phyloP scores from a whole-genome alignment of 306 rosid genomes.

The Inga laurina region DNA sequence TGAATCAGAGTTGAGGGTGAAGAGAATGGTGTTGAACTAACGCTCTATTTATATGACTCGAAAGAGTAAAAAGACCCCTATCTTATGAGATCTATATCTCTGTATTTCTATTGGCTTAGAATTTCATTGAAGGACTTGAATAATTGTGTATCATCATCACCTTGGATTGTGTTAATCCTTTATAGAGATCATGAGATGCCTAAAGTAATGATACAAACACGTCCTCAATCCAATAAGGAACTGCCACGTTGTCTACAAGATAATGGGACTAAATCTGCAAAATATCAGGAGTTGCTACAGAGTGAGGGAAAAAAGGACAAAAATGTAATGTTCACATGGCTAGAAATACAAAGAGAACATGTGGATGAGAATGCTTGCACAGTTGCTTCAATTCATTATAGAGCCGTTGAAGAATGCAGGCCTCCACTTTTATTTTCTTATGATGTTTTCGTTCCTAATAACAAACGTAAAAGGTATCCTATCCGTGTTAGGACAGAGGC shows the following conservation, averaged over 20 bases:
- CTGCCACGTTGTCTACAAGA: constrained; percentile 16
- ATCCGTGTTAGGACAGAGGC: no score
- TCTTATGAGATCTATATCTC: not conserved
- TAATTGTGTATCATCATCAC: not conserved
- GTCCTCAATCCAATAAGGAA: constrained; percentile 16
- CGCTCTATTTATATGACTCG: not conserved
- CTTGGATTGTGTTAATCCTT: not conserved
- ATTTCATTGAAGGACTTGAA: not conserved
- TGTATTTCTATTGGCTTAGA: constrained; percentile 7
- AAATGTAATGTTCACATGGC: not conserved
- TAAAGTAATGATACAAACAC: not conserved
- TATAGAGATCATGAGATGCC: constrained; percentile 9
- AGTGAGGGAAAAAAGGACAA: not conserved
- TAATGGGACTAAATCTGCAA: constrained; percentile 11
- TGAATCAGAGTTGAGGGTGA: not conserved
- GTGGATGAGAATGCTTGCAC: not conserved
- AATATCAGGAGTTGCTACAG: not conserved
- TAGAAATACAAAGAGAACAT: not conserved
- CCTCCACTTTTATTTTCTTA: not conserved
- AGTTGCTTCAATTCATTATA: not conserved
- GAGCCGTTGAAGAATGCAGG: not conserved
- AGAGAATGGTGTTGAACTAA: not conserved
- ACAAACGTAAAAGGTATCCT: not conserved
- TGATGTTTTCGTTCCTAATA: not conserved
- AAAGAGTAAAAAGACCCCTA: not conserved